phyloP scores from a whole-genome alignment of 139 green algal genomes.

The Ulvella scutata region DNA sequence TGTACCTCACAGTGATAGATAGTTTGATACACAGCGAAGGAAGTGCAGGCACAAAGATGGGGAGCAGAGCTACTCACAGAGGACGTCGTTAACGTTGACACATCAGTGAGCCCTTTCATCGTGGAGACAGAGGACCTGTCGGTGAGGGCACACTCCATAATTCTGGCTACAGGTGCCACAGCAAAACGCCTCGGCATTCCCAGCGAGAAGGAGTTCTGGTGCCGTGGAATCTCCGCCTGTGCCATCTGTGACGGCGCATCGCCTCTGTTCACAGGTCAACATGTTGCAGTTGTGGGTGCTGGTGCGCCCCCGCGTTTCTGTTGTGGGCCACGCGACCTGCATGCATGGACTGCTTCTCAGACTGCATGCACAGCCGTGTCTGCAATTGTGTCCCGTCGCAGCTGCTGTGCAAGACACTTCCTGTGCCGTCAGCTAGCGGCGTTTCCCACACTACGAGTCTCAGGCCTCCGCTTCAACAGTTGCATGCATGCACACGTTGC shows the following conservation, averaged over 20 bases:
- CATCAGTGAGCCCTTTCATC: slow-evolving; percentile 55
- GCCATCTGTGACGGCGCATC: slow-evolving; percentile 91
- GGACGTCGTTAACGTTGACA: slow-evolving; percentile 84
- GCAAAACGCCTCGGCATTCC: slow-evolving; percentile 75
- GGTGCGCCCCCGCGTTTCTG: slow-evolving; percentile 10
- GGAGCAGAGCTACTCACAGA: slow-evolving; percentile 77
- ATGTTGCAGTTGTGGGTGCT: slow-evolving; percentile 90
- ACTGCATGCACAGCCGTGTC: no score
- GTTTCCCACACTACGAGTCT: no score
- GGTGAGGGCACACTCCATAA: slow-evolving; percentile 63
- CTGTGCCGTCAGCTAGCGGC: no score
- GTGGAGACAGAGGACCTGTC: slow-evolving; percentile 18
- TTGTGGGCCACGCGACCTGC: no score
- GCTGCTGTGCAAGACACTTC: no score
- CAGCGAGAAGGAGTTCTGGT: slow-evolving; percentile 80
- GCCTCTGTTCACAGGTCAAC: slow-evolving; percentile 59
- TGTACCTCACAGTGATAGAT: no score
- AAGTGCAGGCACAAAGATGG: slow-evolving; percentile 78
- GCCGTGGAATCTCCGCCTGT: slow-evolving; percentile 83
- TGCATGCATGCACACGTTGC: no score
- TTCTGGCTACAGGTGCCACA: slow-evolving; percentile 91
- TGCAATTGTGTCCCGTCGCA: no score
- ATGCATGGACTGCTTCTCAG: no score
- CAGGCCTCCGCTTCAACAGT: no score
- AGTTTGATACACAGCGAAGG: no score